Evolutionary conservation across 2,329 filamentous ascomycete species (phyloP).

Genomic region (Hypocreales sp.): DNA sequence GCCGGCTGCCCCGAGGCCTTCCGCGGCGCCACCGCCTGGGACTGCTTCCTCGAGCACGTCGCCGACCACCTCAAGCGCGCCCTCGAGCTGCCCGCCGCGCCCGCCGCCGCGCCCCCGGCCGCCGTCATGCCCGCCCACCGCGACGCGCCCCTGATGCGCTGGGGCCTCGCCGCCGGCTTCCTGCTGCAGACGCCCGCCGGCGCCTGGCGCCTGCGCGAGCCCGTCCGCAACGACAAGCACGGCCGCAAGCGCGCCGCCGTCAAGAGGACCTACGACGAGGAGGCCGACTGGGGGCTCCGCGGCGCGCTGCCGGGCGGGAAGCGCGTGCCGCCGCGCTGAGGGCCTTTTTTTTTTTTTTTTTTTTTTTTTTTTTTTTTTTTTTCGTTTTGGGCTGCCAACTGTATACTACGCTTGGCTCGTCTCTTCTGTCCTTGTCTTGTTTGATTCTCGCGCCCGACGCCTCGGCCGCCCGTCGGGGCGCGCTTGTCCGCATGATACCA

Average conservation of each 20-base stretch:
- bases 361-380: slow-evolving; percentile 1
- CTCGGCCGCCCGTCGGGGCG: too few species aligned
- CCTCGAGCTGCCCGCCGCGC: not conserved
- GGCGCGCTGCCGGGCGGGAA: not conserved
- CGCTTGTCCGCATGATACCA: too few species aligned
- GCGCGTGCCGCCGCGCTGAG: not conserved
- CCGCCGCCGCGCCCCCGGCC: not conserved
- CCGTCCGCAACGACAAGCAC: not conserved
- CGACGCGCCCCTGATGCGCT: not conserved
- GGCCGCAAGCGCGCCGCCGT: not conserved
- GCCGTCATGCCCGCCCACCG: not conserved
- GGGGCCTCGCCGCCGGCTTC: not conserved
- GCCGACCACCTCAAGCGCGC: slow-evolving; percentile 55
- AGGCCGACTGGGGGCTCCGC: not conserved
- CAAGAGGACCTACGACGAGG: not conserved
- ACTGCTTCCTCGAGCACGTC: slow-evolving; percentile 75
- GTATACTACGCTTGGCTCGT: too few species aligned
- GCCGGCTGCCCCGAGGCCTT: slow-evolving; percentile 45
- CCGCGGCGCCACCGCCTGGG: slow-evolving; percentile 50
- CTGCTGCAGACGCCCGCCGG: not conserved
- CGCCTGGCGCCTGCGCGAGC: not conserved
- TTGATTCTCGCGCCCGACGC: too few species aligned
- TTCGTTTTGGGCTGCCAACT: not conserved
- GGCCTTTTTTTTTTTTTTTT: slow-evolving; percentile 1
- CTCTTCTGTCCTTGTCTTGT: too few species aligned